Evolutionary conservation across 305 asterid species (phyloP), one percentile per base, ranked within the genome.

Genomic region (Petunia hybrid): DNA sequence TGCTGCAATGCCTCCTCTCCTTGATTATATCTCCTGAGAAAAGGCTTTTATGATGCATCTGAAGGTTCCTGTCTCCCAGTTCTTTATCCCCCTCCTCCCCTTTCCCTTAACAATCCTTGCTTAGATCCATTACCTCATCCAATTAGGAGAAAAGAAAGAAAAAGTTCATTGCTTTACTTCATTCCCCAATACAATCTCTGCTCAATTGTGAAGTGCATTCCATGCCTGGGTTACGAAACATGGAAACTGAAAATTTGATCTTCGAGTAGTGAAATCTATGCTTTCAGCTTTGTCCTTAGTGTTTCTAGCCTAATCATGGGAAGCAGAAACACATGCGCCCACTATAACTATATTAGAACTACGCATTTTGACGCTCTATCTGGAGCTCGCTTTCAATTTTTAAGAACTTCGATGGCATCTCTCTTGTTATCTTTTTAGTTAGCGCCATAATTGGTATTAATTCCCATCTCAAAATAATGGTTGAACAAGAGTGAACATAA

Each of bases 401-500:
- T 67, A 41, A 35, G 67, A 62, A 67, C 55, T 41, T 67, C 75
- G 16, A 1, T 51, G 78, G 41, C 78, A 4, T 73, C 78, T 31
- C 63, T 51, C 62, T 51, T 73, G 35, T 48, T 48, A 53, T 73
- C 62, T 31, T 35, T 73, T 39, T 51, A 48, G 14, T 51, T 46
- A 46, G 40, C 14, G 22, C 10, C 68, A 43, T 71, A 1, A 51
- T 71, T 45, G 59, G 61, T 71, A 71, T 46, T 71, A 71, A 71
- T 71, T 46, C 78, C 78, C 40, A 73, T 36, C 63, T 73, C 39
- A 43, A 51, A 40, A 51, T 51, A 48, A 48, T 71, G 43, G 62
- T 48, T 71, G 12, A 71, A 53, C 31, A 22, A 71, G 60, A 71
- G 42, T 31, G 14, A 31, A 71, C n/a, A 71, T 16, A 46, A 46